phyloP scores from a whole-genome alignment of 805 yeast genomes.

The Lachancea waltii region DNA sequence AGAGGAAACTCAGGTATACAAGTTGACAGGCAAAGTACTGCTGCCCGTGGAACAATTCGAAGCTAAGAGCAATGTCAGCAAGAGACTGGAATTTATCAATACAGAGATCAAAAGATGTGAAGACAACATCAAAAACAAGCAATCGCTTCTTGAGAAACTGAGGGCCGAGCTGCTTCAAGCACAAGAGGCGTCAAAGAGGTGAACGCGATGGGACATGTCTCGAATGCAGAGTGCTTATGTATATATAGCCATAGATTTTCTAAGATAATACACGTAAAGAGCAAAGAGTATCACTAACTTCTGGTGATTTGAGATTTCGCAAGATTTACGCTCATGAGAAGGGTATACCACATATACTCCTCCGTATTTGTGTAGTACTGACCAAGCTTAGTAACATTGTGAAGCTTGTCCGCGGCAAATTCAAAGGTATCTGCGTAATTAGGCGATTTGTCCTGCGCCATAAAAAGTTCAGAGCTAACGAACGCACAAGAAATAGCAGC shows the following conservation, averaged over 20 bases:
- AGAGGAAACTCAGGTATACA: constrained; percentile 72
- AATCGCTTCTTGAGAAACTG: constrained; percentile 48
- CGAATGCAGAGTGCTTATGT: constrained; percentile 5
- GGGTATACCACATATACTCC: constrained; percentile 71
- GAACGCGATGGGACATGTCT: not conserved
- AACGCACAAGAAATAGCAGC: constrained; percentile 62
- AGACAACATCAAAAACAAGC: constrained; percentile 51
- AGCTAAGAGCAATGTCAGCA: constrained; percentile 76
- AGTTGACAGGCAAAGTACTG: constrained; percentile 86
- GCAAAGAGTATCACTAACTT: constrained; percentile 12
- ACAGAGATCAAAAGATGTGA: constrained; percentile 77
- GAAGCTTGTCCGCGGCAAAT: constrained; percentile 57
- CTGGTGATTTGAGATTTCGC: constrained; percentile 62
- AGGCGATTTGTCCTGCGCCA: constrained; percentile 65
- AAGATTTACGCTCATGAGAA: constrained; percentile 55
- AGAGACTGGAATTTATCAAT: constrained; percentile 82
- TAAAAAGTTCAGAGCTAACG: constrained; percentile 69
- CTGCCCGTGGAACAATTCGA: constrained; percentile 83
- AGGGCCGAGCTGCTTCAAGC: constrained; percentile 49
- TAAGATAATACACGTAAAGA: not conserved
- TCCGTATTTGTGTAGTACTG: constrained; percentile 55
- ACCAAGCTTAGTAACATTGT: constrained; percentile 49
- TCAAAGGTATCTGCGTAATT: constrained; percentile 51
- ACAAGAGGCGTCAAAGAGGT: constrained; percentile 23
- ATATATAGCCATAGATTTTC: constrained; percentile 3